Base-by-base conservation (phyloP, 106 monocot species). In the Vanilla planifolia region DNA sequence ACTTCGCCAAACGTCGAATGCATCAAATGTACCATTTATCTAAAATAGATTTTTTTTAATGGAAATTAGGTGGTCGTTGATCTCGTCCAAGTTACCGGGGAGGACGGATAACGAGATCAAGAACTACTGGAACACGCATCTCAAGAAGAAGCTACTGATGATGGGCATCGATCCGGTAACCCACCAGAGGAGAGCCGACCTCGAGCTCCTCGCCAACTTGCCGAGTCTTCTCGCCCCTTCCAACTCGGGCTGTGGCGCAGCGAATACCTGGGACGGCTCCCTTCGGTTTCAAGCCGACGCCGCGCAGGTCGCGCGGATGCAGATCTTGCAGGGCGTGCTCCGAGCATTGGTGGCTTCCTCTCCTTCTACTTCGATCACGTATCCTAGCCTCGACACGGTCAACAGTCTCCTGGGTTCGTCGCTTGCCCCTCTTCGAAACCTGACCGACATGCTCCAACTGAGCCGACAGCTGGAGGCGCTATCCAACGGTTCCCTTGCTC, bases 81-180 rank as follows among this genome's bases (percentile, higher is more conserved):
- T 55, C 30, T 13, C 53, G 1, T 16, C 53, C n/a, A 13, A 17
- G 53, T 17, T 55, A n/a, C 53, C 53, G 23, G 53, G 53, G n/a
- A 30, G 53, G 32, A 55, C 53, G 1, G 53, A 55, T 32, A 55
- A 55, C n/a, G 53, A 55, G 30, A 53, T 53, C 13, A 53, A 53
- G 16, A 53, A 53, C 23, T 30, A 53, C 30, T 53, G 53, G 53
- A 53, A 53, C 28, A 53, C 53, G 0, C 53, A 53, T n/a, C 28
- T 53, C 2, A 53, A 53, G 27, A 53, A 53, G 53, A 53, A 53
- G 30, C 53, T 53, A 4, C 53, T 53, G 0, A 9, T 53, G 11
- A 30, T 30, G 30, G 53, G 53, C 16, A 32, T 55, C n/a, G 53
- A 55, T 8, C 53, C 53, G 30, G 53, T 55, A 15, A 55, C 53